Evolutionary conservation across 1,139 yeast species (phyloP).

Genomic region (Kodamaea plutei): DNA sequence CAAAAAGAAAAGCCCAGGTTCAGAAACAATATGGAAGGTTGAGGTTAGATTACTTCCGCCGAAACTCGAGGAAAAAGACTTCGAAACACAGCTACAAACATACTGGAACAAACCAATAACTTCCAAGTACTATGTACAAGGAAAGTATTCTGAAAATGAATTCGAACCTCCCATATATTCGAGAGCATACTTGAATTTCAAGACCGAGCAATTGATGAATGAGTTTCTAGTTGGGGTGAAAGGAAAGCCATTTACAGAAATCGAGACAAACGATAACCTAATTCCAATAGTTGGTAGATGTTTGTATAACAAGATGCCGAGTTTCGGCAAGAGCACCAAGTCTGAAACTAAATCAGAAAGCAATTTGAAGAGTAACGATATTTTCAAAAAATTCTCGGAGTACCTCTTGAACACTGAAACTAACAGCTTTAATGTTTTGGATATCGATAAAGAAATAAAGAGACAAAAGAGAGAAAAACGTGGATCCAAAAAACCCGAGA

Average conservation of each 20-base stretch:
- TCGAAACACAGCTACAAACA: slow-evolving; percentile 15
- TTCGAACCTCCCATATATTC: slow-evolving; percentile 27
- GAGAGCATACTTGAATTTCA: slow-evolving; percentile 26
- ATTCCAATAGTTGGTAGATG: slow-evolving; percentile 24
- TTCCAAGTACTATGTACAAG: slow-evolving; percentile 29
- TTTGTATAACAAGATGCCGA: slow-evolving; percentile 23
- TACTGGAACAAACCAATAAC: slow-evolving; percentile 15
- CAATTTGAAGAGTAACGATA: no score
- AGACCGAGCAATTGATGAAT: slow-evolving; percentile 11
- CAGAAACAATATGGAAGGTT: no score
- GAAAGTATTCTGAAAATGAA: slow-evolving; percentile 23
- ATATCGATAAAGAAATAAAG: slow-evolving; percentile 10
- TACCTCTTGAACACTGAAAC: slow-evolving; percentile 13
- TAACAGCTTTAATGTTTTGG: slow-evolving; percentile 10
- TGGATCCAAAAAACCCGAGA: not conserved
- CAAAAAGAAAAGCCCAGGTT: no score
- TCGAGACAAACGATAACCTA: slow-evolving; percentile 19
- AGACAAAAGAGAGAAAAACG: no score
- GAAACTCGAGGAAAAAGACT: slow-evolving; percentile 21
- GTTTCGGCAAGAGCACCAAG: slow-evolving; percentile 5
- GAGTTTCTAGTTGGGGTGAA: slow-evolving; percentile 15
- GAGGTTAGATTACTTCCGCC: slow-evolving; percentile 38
- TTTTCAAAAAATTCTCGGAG: slow-evolving; percentile 13
- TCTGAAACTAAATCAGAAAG: no score
- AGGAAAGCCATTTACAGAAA: slow-evolving; percentile 21